Base-by-base conservation (phyloP, 2,329 filamentous ascomycete genomes). In the Nemania sp. region DNA sequence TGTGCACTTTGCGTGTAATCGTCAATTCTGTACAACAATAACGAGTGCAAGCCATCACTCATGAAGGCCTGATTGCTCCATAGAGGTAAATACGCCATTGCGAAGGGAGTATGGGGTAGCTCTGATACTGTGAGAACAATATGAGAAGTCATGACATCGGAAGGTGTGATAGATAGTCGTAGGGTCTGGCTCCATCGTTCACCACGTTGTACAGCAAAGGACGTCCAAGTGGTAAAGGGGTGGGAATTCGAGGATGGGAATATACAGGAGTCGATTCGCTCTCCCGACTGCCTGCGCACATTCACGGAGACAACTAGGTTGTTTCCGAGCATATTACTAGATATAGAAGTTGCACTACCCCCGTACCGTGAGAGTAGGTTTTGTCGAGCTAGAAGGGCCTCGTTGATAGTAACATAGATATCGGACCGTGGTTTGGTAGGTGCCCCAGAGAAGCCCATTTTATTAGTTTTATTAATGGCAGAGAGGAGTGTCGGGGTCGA, bases 41-140 rank as follows among this genome's bases (percentile, higher is more conserved):
- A 82, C 2, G 89, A 89, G 77, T 98, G 95, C 22, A 89, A 82
- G 0, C 95, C 95, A 77, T 99, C 95, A 55, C 90, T 88, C 58
- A 97, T 89, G 76, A 99, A 99, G 0, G 96, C 95, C 66, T 94
- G 90, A 26, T 93, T 89, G 59, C 95, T 92, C 96, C 97, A 99
- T 1, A 99, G 84, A 0, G 96, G 96, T 83, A 99, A 90, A 86
- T 97, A 94, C 15, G 93, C 93, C 51, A 98, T 86, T 2, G 96
- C 95, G 78, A 98, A 98, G 0, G 96, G 94, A 53, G 93, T 91
- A 62, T 92, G 91, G 0, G 95, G 94, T 58, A 92, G 88, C 80
- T 98, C 94, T 8, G 94, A 91, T 62, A 99, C 83, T 73, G 93
- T 94, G 87, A 99, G 92, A 38, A 97, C 92, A 27, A 98, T 83